phyloP scores from a whole-genome alignment of 2,329 filamentous ascomycete genomes.

The Colletotrichum agaves region DNA sequence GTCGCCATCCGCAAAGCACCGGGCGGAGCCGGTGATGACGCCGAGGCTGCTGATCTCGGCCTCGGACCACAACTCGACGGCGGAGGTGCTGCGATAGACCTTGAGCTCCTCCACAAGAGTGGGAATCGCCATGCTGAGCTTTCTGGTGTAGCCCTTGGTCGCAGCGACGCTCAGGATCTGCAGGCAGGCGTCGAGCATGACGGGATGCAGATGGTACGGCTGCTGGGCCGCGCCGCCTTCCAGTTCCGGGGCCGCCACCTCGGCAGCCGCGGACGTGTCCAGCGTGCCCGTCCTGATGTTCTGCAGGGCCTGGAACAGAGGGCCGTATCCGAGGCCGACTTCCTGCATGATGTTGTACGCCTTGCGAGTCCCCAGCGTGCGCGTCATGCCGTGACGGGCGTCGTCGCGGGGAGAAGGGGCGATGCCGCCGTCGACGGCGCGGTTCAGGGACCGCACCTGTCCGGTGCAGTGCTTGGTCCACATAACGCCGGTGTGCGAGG shows the following conservation, averaged over 20 bases:
- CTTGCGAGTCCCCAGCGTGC: constrained; percentile 36
- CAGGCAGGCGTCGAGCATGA: constrained; percentile 49
- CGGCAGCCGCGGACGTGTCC: constrained; percentile 39
- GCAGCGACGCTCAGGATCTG: constrained; percentile 43
- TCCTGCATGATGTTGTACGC: constrained; percentile 43
- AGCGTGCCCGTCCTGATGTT: constrained; percentile 38
- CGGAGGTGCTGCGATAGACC: too few relatives aligned
- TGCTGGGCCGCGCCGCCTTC: too few relatives aligned
- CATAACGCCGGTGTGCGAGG: constrained; percentile 41
- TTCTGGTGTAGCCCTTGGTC: constrained; percentile 16
- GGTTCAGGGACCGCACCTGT: constrained; percentile 34
- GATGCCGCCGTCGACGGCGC: fast-evolving
- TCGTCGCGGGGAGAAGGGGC: background rate
- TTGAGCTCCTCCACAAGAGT: background rate
- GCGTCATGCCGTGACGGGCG: too few relatives aligned
- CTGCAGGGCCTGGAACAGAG: constrained; percentile 44
- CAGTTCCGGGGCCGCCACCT: too few relatives aligned
- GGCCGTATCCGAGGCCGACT: constrained; percentile 45
- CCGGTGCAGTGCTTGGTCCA: constrained; percentile 46
- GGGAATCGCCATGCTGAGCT: background rate
- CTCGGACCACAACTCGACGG: too few relatives aligned
- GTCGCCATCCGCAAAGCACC: too few relatives aligned
- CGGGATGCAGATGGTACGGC: constrained; percentile 53
- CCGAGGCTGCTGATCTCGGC: too few relatives aligned
- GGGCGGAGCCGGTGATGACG: too few relatives aligned